phyloP scores from a whole-genome alignment of 2,329 filamentous ascomycete genomes.

The Colletotrichum tanaceti region DNA sequence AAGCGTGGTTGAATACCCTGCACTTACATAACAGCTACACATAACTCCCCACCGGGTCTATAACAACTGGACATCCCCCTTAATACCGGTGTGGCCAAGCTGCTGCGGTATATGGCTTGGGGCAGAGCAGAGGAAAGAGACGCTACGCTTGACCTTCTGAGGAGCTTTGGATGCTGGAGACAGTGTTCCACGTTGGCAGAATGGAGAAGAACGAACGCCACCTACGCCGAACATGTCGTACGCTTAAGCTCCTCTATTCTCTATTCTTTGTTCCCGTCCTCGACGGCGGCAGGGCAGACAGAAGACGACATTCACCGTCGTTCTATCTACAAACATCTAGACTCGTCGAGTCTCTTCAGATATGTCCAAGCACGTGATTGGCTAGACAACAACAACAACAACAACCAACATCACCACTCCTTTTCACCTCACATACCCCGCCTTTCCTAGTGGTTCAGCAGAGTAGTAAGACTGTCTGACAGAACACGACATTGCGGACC shows the following conservation, averaged over 20 bases:
- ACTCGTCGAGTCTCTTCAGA: conserved; percentile 1
- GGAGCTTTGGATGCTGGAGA: conserved; percentile 15
- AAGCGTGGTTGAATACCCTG: too few relatives aligned
- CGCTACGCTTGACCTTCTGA: background rate
- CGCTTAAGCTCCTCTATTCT: background rate
- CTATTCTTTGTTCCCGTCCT: too few relatives aligned
- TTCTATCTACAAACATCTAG: background rate
- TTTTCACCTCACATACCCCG: background rate
- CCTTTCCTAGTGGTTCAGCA: conserved; percentile 15
- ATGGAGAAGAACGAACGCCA: conserved; percentile 8
- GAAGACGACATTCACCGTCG: conserved; percentile 5
- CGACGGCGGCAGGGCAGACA: too few relatives aligned
- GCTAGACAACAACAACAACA: conserved; percentile 4
- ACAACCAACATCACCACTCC: background rate
- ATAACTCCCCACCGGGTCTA: conserved; percentile 4
- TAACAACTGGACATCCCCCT: conserved; percentile 13
- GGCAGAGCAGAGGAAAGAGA: background rate
- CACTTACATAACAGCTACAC: conserved; percentile 6
- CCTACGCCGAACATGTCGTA: conserved; percentile 12
- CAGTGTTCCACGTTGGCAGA: conserved; percentile 8
- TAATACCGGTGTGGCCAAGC: conserved; percentile 1
- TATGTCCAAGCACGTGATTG: conserved; percentile 10
- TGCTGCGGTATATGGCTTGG: background rate
- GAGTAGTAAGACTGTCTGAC: background rate
- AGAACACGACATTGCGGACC: conserved; percentile 17